Evolutionary conservation across 176 grass and related monocot species (phyloP).

Genomic region (Musa beccarii): DNA sequence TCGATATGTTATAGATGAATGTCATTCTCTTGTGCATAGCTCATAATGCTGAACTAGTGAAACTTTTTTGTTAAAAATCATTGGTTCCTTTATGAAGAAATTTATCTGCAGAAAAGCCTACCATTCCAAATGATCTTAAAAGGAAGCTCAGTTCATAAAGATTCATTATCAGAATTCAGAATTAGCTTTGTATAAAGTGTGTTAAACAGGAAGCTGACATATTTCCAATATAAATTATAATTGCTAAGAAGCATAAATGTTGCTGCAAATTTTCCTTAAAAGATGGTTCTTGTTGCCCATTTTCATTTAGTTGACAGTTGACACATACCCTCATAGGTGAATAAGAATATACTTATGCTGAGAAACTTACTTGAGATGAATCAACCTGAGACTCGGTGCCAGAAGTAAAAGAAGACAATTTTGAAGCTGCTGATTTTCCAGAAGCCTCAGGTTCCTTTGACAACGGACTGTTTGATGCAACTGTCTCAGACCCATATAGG

Average conservation of each 20-base stretch:
- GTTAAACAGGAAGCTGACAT: not conserved
- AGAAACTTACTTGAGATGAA: constrained; percentile 29
- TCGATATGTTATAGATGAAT: not conserved
- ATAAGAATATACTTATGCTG: not conserved
- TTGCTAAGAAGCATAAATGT: not conserved
- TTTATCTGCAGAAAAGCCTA: too few relatives aligned
- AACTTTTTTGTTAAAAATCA: too few relatives aligned
- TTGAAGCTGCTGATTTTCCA: constrained; percentile 10
- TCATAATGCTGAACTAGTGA: not conserved
- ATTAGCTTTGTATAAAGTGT: not conserved
- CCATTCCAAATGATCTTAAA: too few relatives aligned
- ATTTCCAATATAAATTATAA: not conserved
- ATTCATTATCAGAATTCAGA: too few relatives aligned
- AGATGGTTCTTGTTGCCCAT: not conserved
- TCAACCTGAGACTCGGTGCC: constrained; percentile 26
- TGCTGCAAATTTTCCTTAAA: not conserved
- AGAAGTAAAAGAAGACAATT: not conserved
- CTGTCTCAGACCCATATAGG: constrained; percentile 41
- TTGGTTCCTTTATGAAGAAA: too few relatives aligned
- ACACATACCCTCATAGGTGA: too few relatives aligned
- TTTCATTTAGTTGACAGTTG: too few relatives aligned
- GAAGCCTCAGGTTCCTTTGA: constrained; percentile 35
- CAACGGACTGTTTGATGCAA: constrained; percentile 34
- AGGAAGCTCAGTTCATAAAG: too few relatives aligned
- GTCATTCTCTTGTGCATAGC: not conserved